Evolutionary conservation across 371 early-diverging fungal species (phyloP), one percentile per base, ranked within the genome.

Genomic region (Rhizopus stolonifer): DNA sequence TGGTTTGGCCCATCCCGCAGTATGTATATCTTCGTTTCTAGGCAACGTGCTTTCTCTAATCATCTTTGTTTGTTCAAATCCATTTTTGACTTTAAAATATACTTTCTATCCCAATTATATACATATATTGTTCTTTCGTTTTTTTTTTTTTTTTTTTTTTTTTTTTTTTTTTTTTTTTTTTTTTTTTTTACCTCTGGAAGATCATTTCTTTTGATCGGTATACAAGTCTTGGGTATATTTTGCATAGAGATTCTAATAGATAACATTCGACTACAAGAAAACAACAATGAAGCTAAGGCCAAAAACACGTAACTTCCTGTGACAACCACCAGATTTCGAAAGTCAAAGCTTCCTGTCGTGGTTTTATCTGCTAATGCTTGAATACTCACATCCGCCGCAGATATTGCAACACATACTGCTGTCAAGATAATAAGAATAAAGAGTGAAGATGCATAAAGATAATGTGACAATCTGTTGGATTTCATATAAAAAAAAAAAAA

Each of bases 181-280:
- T 38, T 14, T 19, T 2, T 15, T 4, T 11, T 26, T 72, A 85
- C 88, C 58, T 78, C 79, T 14, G 87, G 87, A 31, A 87, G 48
- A 57, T 89, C 86, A 22, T 77, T 76, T 19, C 70, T 64, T 49
- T 82, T 80, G 49, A 85, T 85, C 11, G 87, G 86, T 49, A 87
- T 73, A 58, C 84, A 82, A 0, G 81, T 56, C 54, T 87, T 86
- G n/a, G 90, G 90, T 33, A 87, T 87, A 42, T 81, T 82, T 47
- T 76, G 73, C 11, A 86, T 56, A 4, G 85, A 77, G 6, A 74
- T 40, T 46, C 81, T 70, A 13, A 81, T 79, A 5, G 82, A 74
- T 8, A 87, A 51, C 45, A 81, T 61, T 14, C 85, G 77, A 50
- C 80, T 80, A 45, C 81, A 83, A 10, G 77, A 74, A 56, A 80